Evolutionary conservation across 2,329 filamentous ascomycete genomes (phyloP), one percentile per base, ranked within the genome.

Genomic region (Chrysosporium keratinophilum): DNA sequence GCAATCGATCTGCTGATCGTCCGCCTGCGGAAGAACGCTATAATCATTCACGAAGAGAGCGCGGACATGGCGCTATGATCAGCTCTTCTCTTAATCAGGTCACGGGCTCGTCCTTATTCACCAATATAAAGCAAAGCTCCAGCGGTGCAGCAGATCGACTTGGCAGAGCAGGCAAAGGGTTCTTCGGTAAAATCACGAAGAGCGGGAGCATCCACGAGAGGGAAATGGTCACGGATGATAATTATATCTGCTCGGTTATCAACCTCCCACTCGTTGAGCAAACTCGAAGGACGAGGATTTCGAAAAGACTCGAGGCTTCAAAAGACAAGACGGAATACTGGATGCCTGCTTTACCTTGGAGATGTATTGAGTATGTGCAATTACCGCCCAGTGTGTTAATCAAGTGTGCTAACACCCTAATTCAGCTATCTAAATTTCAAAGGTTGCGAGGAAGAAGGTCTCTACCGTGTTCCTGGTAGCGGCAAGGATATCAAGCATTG

Each of bases 261-360:
- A 95, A 93, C 63, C 75, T 87, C 48, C 88, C 89, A 1, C 74
- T 97, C 31, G 78, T 95, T 23, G 85, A 95, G 67, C 91, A 97
- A 71, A 90, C 90, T 5, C 82, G 91, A n/a, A 76, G 83, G 59
- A 96, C 91, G 0, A 81, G 91, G 58, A 96, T 97, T 65, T 94
- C 89, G 6, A 94, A 91, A 70, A 82, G 85, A 31, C 74, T 97
- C 42, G 88, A 94, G 64, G 82, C 87, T 57, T 95, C 90, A 9
- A 81, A 84, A 58, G 91, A 97, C 65, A 96, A 96, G 76, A 97
- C 91, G 0, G 91, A 96, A 65, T 97, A 94, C 65, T 97, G 91
- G 91, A 95, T 97, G 90, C 91, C 91, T 11, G 87, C 89, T 5
- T 84, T 97, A 55, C 90, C 91, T 0, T 96, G 91, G 86, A 80